A percentile compares a stretch with the other conserved stretches of the same genome.
Conservation (phyloP, 2,329 filamentous ascomycete genomes). For the Phialemonium atrogriseum region DNA sequence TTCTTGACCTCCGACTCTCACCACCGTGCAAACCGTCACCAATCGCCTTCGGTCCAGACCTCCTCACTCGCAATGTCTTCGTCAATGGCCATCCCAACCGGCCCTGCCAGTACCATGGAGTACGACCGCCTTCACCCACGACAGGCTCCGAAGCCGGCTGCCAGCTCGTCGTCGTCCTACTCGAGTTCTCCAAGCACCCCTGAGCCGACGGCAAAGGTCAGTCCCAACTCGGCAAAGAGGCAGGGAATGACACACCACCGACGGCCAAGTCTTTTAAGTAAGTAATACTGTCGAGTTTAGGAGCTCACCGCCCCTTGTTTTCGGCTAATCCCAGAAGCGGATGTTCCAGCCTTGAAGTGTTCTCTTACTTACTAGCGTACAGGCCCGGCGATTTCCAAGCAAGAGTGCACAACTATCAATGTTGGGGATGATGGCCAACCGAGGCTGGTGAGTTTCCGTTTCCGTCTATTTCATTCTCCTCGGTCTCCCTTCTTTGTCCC, state of each 20-base stretch:
- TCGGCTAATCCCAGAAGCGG: no score
- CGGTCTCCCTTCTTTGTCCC: not conserved
- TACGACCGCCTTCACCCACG: slow-evolving; percentile 15
- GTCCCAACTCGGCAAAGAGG: slow-evolving; percentile 25
- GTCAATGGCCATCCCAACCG: slow-evolving; percentile 59
- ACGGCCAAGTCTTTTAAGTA: slow-evolving; percentile 56
- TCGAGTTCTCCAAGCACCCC: slow-evolving; percentile 47
- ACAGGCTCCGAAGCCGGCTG: slow-evolving; percentile 32
- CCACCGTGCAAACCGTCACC: not conserved
- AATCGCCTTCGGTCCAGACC: slow-evolving; percentile 4
- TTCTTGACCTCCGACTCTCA: not conserved
- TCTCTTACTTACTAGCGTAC: slow-evolving; percentile 15
- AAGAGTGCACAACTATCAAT: slow-evolving; percentile 74
- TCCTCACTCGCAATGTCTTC: slow-evolving; percentile 46
- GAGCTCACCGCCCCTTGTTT: no score
- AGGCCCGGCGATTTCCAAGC: slow-evolving; percentile 65
- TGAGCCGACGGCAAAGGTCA: slow-evolving; percentile 26
- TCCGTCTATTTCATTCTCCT: no score
- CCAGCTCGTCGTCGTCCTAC: slow-evolving; percentile 44
- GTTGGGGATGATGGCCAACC: slow-evolving; percentile 65
- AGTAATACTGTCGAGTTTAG: no score
- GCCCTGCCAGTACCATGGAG: slow-evolving; percentile 9
- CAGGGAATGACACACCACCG: slow-evolving; percentile 40
- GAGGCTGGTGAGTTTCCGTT: slow-evolving; percentile 58
- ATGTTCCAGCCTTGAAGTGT: no score